Evolutionary conservation across 441 rosid species (phyloP).

Genomic region (Populus hybrid): DNA sequence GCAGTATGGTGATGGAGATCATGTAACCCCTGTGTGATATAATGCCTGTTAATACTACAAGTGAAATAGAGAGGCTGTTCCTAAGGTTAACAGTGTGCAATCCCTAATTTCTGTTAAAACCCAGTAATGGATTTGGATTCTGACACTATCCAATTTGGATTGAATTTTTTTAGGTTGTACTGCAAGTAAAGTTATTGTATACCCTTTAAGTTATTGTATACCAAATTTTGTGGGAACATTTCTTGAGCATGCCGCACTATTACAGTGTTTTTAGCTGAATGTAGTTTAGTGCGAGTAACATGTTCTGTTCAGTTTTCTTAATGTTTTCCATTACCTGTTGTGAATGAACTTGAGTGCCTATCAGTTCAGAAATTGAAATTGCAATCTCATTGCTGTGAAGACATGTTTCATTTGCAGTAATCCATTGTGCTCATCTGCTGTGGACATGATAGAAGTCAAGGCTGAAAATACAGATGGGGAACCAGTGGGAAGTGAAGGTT

Average conservation of each 20-base stretch:
- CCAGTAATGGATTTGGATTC: background rate
- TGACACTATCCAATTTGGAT: background rate
- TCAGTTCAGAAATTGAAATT: slow-evolving; percentile 19
- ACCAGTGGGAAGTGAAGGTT: slow-evolving; percentile 11
- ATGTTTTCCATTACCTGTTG: background rate
- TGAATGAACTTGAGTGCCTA: background rate
- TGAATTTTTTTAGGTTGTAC: background rate
- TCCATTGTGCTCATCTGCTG: background rate
- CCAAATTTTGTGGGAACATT: background rate
- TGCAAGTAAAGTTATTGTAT: background rate
- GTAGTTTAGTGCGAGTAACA: background rate
- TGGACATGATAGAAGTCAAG: slow-evolving; percentile 24
- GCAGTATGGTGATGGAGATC: background rate
- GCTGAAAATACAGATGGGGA: slow-evolving; percentile 9
- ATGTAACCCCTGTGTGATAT: background rate
- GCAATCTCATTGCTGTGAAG: slow-evolving; percentile 10
- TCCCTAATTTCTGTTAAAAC: background rate
- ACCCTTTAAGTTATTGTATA: background rate
- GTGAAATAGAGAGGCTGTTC: background rate
- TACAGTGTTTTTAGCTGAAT: background rate
- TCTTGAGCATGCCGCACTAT: background rate
- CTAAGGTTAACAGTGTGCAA: background rate
- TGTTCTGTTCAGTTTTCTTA: background rate
- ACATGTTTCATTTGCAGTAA: slow-evolving; percentile 5
- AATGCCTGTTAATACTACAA: background rate